phyloP scores from a whole-genome alignment of 345 rosid species.

The Diplotaxis tenuifolia region DNA sequence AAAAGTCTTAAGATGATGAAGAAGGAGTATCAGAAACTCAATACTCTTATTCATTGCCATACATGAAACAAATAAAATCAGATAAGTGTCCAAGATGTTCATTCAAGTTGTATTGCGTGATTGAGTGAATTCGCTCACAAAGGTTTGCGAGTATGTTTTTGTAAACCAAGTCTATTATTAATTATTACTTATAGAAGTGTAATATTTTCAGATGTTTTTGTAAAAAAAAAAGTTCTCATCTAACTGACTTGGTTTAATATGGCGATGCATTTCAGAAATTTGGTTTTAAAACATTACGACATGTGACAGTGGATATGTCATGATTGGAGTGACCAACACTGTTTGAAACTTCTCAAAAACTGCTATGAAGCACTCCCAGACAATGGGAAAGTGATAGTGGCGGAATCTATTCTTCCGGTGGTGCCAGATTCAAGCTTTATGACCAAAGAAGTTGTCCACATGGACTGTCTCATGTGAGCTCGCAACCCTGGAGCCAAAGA shows the following conservation, averaged over 20 bases:
- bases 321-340: slow-evolving; percentile 79
- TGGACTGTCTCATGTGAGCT: slow-evolving; percentile 76
- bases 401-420: slow-evolving; percentile 64
- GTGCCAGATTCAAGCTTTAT: slow-evolving; percentile 64
- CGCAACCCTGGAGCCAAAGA: slow-evolving; percentile 87
- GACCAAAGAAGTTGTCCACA: slow-evolving; percentile 38
- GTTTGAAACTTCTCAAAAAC: slow-evolving; percentile 58
- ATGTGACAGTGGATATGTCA: slow-evolving; percentile 77
- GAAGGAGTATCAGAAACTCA: slow-evolving; percentile 38
- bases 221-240: too few species aligned
- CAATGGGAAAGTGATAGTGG: slow-evolving; percentile 67
- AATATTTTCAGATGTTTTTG: too few species aligned
- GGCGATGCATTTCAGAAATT: too few species aligned
- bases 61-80: too few species aligned
- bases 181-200: too few species aligned
- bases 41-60: slow-evolving; percentile 7
- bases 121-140: too few species aligned
- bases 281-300: neutral
- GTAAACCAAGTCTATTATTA: too few species aligned
- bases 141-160: too few species aligned
- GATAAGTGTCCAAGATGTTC: slow-evolving; percentile 47
- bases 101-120: too few species aligned
- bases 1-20: slow-evolving; percentile 36
- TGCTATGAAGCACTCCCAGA: slow-evolving; percentile 63
- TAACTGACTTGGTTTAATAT: too few species aligned